Conservation (phyloP, 2,329 filamentous ascomycete species). For the Fusarium sp. region DNA sequence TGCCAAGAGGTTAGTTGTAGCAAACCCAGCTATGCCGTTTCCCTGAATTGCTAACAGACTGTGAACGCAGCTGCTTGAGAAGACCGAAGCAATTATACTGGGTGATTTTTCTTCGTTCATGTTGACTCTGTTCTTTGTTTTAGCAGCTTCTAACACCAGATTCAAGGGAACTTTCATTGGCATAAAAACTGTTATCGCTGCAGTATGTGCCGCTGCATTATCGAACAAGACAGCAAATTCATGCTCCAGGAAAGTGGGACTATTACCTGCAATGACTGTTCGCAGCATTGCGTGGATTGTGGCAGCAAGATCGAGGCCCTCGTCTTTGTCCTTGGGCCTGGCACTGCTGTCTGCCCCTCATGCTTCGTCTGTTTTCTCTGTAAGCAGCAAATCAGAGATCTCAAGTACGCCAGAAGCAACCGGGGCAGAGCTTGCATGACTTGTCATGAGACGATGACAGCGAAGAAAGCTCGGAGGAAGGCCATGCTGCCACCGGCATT, state of each 20-base stretch:
- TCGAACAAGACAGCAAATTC: background rate
- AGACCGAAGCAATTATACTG: background rate
- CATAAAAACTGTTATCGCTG: background rate
- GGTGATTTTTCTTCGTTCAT: background rate
- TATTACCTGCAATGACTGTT: background rate
- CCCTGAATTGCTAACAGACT: background rate
- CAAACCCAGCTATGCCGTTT: background rate
- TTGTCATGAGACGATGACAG: background rate
- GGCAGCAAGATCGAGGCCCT: background rate
- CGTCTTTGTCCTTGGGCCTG: background rate
- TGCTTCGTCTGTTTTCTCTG: background rate
- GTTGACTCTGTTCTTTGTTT: background rate
- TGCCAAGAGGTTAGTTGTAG: background rate
- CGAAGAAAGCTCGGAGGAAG: background rate
- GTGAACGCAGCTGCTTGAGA: background rate
- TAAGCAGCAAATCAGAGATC: background rate
- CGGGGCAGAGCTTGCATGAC: background rate
- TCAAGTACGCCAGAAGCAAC: background rate
- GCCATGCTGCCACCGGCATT: background rate
- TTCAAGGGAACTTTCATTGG: background rate
- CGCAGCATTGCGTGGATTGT: background rate
- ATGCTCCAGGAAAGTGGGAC: background rate
- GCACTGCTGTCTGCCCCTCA: background rate
- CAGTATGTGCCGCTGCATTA: background rate
- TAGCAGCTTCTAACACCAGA: background rate